Conservation (phyloP, 139 green algal genomes). For the Asterochloris sp. region DNA sequence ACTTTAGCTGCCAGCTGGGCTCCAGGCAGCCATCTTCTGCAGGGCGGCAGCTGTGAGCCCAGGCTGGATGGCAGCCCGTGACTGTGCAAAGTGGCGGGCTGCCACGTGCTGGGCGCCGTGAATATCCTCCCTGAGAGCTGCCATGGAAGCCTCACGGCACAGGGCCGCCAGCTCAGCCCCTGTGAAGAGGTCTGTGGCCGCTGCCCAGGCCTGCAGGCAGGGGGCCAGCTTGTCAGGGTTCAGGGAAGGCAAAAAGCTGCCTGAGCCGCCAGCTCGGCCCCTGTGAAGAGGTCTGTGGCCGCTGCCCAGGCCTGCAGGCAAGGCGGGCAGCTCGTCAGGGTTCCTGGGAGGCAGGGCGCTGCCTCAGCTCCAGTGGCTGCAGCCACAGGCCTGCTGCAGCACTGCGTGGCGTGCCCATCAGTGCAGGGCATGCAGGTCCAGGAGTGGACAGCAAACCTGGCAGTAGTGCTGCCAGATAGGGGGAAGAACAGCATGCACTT, state of each 20-base stretch:
- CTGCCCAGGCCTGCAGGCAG: constrained; percentile 41
- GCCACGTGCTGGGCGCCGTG: not conserved
- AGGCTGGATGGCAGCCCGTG: not conserved
- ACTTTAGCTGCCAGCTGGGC: not conserved
- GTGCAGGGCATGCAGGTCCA: not conserved
- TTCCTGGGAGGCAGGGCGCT: not conserved
- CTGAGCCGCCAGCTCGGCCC: constrained; percentile 62
- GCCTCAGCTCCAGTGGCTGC: constrained; percentile 33
- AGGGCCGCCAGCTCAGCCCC: constrained; percentile 71
- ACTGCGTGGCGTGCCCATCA: not conserved
- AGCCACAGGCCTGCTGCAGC: not conserved
- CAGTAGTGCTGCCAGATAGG: too few relatives aligned
- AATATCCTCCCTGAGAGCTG: constrained; percentile 73
- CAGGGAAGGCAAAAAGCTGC: not conserved
- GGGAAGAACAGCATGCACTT: too few relatives aligned
- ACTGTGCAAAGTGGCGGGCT: constrained; percentile 3
- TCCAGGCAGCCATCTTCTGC: not conserved
- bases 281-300: constrained; percentile 51
- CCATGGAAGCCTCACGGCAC: constrained; percentile 79
- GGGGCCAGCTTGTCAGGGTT: not conserved
- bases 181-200: constrained; percentile 48
- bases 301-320: constrained; percentile 40
- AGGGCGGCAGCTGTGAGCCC: not conserved
- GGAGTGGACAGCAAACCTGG: too few relatives aligned
- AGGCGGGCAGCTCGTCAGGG: too few relatives aligned